Evolutionary conservation across 179 eudicot genomes (phyloP).

Genomic region (Amaranthus tricolor): DNA sequence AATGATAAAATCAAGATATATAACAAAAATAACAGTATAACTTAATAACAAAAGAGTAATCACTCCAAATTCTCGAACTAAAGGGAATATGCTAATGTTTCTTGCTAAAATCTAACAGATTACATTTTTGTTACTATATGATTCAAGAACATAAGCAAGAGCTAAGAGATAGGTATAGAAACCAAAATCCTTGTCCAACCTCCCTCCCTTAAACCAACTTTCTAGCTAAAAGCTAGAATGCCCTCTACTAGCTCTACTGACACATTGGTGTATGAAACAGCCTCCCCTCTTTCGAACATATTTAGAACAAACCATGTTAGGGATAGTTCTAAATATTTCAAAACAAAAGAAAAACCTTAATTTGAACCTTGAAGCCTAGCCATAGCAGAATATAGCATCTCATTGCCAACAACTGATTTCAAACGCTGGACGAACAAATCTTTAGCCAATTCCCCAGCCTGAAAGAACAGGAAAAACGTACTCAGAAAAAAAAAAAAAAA

Average conservation of each 20-base stretch:
- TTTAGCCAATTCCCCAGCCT: conserved; percentile 53
- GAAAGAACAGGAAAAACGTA: conserved; percentile 13
- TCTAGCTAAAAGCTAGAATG: background rate
- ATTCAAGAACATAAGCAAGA: background rate
- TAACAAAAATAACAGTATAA: too few species aligned
- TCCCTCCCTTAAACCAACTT: background rate
- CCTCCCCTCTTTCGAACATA: background rate
- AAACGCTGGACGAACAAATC: conserved; percentile 39
- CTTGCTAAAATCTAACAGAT: background rate
- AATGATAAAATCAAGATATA: too few species aligned
- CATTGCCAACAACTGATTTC: conserved; percentile 49
- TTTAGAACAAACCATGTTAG: conserved; percentile 6
- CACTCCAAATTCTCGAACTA: background rate
- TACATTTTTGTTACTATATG: background rate
- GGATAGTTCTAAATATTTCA: conserved; percentile 2
- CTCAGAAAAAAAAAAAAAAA: background rate
- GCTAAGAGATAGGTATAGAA: background rate
- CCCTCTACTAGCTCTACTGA: background rate
- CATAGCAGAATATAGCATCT: conserved; percentile 37
- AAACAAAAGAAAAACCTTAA: conserved; percentile 9
- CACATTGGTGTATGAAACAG: background rate
- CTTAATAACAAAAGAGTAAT: too few species aligned
- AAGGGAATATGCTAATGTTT: background rate
- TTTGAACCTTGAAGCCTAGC: conserved; percentile 28
- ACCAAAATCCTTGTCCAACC: background rate